Evolutionary conservation across 1,284 basidiomycete genomes (phyloP).

Genomic region (Phlebopus sp.): DNA sequence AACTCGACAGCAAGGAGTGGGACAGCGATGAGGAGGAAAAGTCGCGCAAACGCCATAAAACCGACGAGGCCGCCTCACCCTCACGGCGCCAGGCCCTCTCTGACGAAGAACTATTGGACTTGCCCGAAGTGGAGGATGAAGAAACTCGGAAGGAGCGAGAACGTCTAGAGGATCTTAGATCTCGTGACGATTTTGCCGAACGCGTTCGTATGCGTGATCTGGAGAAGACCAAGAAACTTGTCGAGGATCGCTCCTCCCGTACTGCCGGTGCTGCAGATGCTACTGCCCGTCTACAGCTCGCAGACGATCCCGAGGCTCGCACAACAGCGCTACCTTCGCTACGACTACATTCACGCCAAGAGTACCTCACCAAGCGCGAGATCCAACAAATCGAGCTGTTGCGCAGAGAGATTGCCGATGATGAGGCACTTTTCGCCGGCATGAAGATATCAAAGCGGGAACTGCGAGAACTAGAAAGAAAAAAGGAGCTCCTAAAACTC

Average conservation of each 20-base stretch:
- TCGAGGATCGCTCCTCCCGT: slow-evolving; percentile 88
- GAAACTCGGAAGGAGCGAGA: slow-evolving; percentile 72
- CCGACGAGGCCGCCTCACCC: slow-evolving; percentile 38
- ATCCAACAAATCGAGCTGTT: slow-evolving; percentile 94
- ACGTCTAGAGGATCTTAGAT: slow-evolving; percentile 75
- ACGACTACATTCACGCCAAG: slow-evolving; percentile 84
- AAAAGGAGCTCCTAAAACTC: slow-evolving; percentile 89
- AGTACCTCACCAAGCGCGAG: slow-evolving; percentile 95
- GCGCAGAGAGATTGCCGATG: slow-evolving; percentile 89
- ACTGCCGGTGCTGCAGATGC: slow-evolving; percentile 74
- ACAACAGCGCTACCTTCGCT: slow-evolving; percentile 77
- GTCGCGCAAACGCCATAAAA: slow-evolving; percentile 60
- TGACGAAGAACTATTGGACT: slow-evolving; percentile 36
- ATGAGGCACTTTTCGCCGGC: slow-evolving; percentile 83
- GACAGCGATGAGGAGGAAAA: slow-evolving; percentile 86
- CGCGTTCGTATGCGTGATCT: slow-evolving; percentile 83
- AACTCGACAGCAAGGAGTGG: slow-evolving; percentile 79
- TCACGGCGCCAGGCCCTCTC: slow-evolving; percentile 21
- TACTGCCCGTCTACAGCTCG: slow-evolving; percentile 75
- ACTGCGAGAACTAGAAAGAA: slow-evolving; percentile 77
- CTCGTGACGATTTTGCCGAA: slow-evolving; percentile 91
- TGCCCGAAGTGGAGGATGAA: slow-evolving; percentile 62
- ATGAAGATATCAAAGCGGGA: slow-evolving; percentile 90
- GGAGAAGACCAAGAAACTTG: slow-evolving; percentile 86
- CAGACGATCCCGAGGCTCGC: slow-evolving; percentile 83